phyloP scores from a whole-genome alignment of 306 rosid genomes.

The Casuarina cunninghamiana region DNA sequence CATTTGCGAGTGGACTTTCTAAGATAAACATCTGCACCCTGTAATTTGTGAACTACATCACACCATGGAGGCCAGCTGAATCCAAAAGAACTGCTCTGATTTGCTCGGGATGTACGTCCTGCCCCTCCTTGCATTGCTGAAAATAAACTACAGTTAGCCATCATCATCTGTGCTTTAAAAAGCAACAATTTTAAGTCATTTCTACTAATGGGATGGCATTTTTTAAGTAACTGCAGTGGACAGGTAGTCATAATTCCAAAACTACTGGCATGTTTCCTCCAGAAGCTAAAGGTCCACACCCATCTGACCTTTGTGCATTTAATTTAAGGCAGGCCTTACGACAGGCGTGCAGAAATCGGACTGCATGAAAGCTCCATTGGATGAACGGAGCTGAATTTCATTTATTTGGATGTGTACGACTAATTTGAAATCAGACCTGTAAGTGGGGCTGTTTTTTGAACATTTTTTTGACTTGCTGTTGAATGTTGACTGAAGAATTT shows the following conservation, averaged over 20 bases:
- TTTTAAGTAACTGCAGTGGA: background rate
- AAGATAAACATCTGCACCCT: background rate
- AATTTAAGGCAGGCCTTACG: background rate
- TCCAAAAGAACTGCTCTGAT: constrained; percentile 87
- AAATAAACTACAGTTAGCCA: constrained; percentile 22
- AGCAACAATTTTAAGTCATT: background rate
- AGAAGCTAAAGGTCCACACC: background rate
- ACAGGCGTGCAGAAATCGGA: background rate
- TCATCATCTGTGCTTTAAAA: background rate
- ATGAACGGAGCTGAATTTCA: background rate
- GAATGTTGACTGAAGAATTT: background rate
- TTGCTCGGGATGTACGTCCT: constrained; percentile 75
- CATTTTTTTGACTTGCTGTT: background rate
- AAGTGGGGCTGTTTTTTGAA: background rate
- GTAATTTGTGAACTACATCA: constrained; percentile 32
- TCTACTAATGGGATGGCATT: too few species aligned
- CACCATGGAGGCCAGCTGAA: constrained; percentile 65
- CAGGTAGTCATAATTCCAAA: background rate
- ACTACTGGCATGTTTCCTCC: background rate
- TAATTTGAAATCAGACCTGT: background rate
- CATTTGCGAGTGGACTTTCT: background rate
- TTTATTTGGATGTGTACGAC: background rate
- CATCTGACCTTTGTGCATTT: background rate
- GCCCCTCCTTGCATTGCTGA: constrained; percentile 88
- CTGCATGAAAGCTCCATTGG: background rate